Conservation (phyloP, 2,329 filamentous ascomycete species). For the Paecilomyces sp. region DNA sequence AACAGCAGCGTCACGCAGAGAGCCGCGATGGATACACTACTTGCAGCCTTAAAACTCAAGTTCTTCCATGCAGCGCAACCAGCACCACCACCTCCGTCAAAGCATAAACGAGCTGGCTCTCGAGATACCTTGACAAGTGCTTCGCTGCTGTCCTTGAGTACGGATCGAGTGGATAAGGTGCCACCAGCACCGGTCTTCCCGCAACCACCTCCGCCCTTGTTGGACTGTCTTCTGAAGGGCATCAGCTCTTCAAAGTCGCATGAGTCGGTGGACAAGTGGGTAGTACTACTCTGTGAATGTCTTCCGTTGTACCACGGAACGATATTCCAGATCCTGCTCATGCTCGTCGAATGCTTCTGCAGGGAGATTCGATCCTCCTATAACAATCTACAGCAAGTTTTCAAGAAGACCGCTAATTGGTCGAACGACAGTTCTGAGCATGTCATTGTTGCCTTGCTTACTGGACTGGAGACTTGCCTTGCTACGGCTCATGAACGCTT, state of each 20-base stretch:
- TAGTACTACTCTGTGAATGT: constrained; percentile 74
- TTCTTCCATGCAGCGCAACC: constrained; percentile 30
- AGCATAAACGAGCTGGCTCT: constrained; percentile 31
- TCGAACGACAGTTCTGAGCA: constrained; percentile 51
- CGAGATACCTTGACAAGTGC: constrained; percentile 33
- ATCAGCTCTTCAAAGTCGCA: constrained; percentile 69
- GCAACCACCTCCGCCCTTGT: constrained; percentile 54
- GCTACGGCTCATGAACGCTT: constrained; percentile 80
- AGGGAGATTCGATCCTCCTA: constrained; percentile 69
- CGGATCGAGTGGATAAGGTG: constrained; percentile 36
- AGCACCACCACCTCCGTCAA: constrained; percentile 19
- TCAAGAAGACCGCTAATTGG: constrained; percentile 34
- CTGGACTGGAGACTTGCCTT: constrained; percentile 84
- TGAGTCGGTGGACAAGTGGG: constrained; percentile 82
- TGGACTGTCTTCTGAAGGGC: constrained; percentile 77
- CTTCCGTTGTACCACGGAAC: constrained; percentile 75
- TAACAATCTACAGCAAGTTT: constrained; percentile 52
- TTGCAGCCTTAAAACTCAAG: constrained; percentile 62
- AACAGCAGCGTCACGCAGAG: constrained; percentile 67
- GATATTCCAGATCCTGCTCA: constrained; percentile 85
- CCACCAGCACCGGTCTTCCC: constrained; percentile 24
- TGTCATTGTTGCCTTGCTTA: constrained; percentile 67
- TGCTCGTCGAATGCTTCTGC: constrained; percentile 84
- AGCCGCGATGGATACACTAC: constrained; percentile 69
- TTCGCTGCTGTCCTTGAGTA: constrained; percentile 39